Percentiles rank a stretch among this genome's conserved stretches.
These are phyloP conservation scores for Solanum sparsipilum DNA, from an alignment of 257 asterid genomes.

Conservation along the genomic window DNA sequence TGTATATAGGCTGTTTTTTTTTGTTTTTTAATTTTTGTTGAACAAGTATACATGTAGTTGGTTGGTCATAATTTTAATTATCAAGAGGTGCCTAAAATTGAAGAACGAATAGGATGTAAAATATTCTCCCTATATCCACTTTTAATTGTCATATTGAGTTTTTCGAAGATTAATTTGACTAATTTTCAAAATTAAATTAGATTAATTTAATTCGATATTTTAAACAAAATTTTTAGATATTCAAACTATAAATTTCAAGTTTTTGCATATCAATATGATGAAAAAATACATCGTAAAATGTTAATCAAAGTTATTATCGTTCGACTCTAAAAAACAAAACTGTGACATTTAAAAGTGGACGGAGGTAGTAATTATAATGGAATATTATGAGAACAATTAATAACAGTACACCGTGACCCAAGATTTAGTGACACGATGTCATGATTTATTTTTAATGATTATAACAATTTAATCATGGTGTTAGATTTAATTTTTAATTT, in stretches of 20 bases:
- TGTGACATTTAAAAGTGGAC: no score
- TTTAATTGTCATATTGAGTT: no score
- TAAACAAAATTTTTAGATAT: no score
- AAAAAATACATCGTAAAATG: no score
- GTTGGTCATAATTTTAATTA: neutral
- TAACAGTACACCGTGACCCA: neutral
- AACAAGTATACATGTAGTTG: neutral
- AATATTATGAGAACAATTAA: neutral
- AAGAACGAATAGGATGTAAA: neutral
- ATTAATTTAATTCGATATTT: no score
- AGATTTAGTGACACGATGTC: neutral
- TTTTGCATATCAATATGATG: no score
- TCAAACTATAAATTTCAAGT: no score
- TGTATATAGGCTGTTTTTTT: neutral
- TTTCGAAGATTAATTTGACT: rapidly evolving
- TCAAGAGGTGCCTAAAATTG: neutral
- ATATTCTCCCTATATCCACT: neutral
- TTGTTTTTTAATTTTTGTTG: neutral
- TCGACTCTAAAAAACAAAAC: rapidly evolving
- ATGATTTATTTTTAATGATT: neutral
- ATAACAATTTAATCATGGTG: neutral
- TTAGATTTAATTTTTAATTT: neutral
- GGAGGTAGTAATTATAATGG: neutral
- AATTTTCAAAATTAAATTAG: no score
- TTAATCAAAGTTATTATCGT: no score